phyloP scores from a whole-genome alignment of 371 early-diverging fungal species.

The Synchytrium microbalum region DNA sequence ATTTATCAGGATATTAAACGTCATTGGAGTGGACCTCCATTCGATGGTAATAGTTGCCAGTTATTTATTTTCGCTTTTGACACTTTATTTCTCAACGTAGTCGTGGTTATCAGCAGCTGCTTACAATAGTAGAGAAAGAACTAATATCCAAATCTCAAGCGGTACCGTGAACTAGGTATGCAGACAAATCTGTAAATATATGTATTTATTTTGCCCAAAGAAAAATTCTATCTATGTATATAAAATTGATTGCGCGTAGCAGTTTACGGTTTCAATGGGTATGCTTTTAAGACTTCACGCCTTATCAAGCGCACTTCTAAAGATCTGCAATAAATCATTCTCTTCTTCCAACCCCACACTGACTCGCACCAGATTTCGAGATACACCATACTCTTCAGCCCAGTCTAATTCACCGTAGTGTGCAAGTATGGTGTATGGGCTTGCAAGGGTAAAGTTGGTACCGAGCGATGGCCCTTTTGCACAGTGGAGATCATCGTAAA shows the following conservation, averaged over 20 bases:
- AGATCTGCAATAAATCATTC: slow-evolving; percentile 53
- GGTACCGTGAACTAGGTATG: too few species aligned
- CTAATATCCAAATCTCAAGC: too few species aligned
- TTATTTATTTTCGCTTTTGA: too few species aligned
- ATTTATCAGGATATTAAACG: slow-evolving; percentile 1
- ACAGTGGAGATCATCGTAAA: slow-evolving; percentile 68
- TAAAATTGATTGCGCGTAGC: too few species aligned
- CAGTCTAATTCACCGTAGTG: slow-evolving; percentile 86
- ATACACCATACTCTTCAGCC: slow-evolving; percentile 79
- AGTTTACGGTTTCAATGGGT: too few species aligned
- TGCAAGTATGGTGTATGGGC: slow-evolving; percentile 90
- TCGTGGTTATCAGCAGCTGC: slow-evolving; percentile 12
- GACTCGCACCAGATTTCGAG: slow-evolving; percentile 67
- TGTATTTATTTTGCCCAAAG: too few species aligned
- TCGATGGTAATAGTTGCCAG: not conserved
- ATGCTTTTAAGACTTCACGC: too few species aligned
- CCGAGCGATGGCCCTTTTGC: slow-evolving; percentile 94
- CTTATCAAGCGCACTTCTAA: slow-evolving; percentile 60
- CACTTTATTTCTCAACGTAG: too few species aligned
- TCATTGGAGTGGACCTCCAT: not conserved
- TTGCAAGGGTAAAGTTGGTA: slow-evolving; percentile 90
- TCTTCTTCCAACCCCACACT: slow-evolving; percentile 82
- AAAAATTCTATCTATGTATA: too few species aligned
- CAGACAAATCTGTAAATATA: too few species aligned
- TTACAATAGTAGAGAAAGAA: slow-evolving; percentile 3